A percentile compares a stretch with the other conserved stretches of the same genome.
These are phyloP conservation scores for Phytophthora multivora DNA, from an alignment of 352 stramenopile species.

Conservation along the genomic window DNA sequence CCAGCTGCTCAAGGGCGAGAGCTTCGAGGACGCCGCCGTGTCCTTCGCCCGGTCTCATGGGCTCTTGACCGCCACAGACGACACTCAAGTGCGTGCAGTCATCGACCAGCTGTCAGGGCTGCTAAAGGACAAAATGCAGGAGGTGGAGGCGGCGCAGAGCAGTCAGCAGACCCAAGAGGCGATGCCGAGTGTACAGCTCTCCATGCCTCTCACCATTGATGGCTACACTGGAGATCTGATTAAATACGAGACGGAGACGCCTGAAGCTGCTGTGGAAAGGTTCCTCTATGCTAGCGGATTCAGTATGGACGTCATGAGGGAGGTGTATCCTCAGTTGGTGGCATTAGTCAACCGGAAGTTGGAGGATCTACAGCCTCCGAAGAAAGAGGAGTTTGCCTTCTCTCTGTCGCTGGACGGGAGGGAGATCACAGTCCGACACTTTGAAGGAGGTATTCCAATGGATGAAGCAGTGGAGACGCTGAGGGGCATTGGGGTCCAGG, in stretches of 20 bases:
- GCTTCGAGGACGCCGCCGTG: conserved; percentile 59
- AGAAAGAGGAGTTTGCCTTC: conserved; percentile 68
- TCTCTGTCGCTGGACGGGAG: conserved; percentile 55
- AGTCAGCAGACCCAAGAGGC: conserved; percentile 4
- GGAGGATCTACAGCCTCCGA: conserved; percentile 52
- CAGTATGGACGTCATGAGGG: conserved; percentile 63
- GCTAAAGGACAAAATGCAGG: conserved; percentile 64
- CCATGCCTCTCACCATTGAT: conserved; percentile 65
- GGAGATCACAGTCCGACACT: conserved; percentile 62
- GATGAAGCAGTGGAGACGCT: conserved; percentile 65
- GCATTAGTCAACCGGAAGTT: conserved; percentile 64
- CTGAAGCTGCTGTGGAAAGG: conserved; percentile 63
- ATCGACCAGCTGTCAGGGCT: conserved; percentile 71
- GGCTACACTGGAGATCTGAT: conserved; percentile 48
- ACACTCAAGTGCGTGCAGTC: conserved; percentile 52
- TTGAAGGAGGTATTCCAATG: conserved; percentile 61
- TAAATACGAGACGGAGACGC: conserved; percentile 66
- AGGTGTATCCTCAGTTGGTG: conserved; percentile 68
- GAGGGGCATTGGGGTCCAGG: conserved; percentile 44
- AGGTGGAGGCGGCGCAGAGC: conserved; percentile 43
- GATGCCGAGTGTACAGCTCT: conserved; percentile 54
- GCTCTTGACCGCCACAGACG: conserved; percentile 54
- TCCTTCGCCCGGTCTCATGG: conserved; percentile 71
- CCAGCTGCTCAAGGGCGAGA: conserved; percentile 72
- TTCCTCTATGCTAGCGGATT: conserved; percentile 68